phyloP scores from a whole-genome alignment of 164 flowering plant genomes.

The Dillenia suffruticosa region DNA sequence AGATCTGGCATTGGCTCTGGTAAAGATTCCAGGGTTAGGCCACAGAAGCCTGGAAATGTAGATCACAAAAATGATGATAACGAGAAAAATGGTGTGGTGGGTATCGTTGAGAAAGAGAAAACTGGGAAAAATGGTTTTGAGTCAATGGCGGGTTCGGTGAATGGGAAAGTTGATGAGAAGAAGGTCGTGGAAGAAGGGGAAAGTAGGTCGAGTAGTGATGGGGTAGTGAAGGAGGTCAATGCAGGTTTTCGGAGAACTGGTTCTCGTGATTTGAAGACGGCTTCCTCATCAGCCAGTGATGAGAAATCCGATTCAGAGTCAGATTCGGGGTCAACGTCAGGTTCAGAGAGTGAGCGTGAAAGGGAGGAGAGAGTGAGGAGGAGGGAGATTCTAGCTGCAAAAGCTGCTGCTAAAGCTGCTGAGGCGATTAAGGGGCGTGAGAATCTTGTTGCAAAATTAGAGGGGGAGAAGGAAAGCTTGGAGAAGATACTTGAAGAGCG shows the following conservation, averaged over 20 bases:
- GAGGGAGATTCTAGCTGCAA: conserved; percentile 71
- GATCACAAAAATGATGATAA: conserved; percentile 7
- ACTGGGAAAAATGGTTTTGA: conserved; percentile 24
- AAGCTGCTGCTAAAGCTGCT: conserved; percentile 75
- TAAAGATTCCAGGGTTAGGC: background rate
- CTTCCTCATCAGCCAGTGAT: conserved; percentile 40
- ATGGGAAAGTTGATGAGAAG: conserved; percentile 25
- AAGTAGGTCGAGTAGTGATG: conserved; percentile 11
- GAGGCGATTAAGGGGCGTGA: conserved; percentile 80
- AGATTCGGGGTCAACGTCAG: conserved; percentile 63
- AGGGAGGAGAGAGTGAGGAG: conserved; percentile 62
- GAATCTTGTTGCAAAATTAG: conserved; percentile 77
- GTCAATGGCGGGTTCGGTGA: conserved; percentile 13
- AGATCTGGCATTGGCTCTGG: conserved; percentile 16
- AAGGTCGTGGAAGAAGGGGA: conserved; percentile 11
- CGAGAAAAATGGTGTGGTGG: conserved; percentile 23
- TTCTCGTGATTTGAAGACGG: conserved; percentile 26
- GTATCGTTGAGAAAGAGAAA: background rate
- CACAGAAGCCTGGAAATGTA: no score
- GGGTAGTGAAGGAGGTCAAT: conserved; percentile 15
- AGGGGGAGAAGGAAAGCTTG: conserved; percentile 92
- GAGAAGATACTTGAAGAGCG: conserved; percentile 92
- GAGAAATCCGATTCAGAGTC: conserved; percentile 58
- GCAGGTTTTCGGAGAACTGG: conserved; percentile 17
- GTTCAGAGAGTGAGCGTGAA: conserved; percentile 71